These are phyloP conservation scores for Alternaria arbusti DNA, from an alignment of 2,329 filamentous ascomycete genomes.

Conservation along the genomic window DNA sequence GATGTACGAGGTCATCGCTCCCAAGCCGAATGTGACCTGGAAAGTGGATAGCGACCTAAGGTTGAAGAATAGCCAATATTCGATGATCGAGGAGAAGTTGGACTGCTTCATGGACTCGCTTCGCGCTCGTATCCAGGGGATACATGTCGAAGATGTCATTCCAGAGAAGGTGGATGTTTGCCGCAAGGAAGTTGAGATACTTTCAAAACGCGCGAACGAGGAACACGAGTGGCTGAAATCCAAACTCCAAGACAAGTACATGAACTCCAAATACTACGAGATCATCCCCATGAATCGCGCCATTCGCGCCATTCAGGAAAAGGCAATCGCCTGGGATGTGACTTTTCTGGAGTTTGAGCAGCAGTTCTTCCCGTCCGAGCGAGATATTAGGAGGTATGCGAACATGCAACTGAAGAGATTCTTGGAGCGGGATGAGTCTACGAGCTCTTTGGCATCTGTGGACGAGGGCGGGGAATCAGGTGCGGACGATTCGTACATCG, in stretches of 20 bases:
- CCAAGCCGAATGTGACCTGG: slow-evolving; percentile 89
- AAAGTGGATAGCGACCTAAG: slow-evolving; percentile 94
- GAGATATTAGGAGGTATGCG: slow-evolving; percentile 90
- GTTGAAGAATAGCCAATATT: slow-evolving; percentile 91
- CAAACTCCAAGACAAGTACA: slow-evolving; percentile 87
- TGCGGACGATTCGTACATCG: slow-evolving; percentile 35
- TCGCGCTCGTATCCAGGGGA: slow-evolving; percentile 80
- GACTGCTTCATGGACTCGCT: slow-evolving; percentile 88
- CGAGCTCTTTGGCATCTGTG: slow-evolving; percentile 72
- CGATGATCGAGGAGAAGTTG: slow-evolving; percentile 80
- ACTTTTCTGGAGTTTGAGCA: slow-evolving; percentile 89
- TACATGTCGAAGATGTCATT: slow-evolving; percentile 88
- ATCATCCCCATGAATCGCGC: slow-evolving; percentile 91
- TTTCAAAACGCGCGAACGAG: slow-evolving; percentile 81
- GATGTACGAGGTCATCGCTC: slow-evolving; percentile 92
- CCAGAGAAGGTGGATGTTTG: slow-evolving; percentile 86
- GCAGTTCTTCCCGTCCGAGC: slow-evolving; percentile 92
- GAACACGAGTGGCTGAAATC: slow-evolving; percentile 77
- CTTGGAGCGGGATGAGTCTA: slow-evolving; percentile 81
- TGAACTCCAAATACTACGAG: slow-evolving; percentile 94
- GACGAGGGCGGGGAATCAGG: slow-evolving; percentile 67
- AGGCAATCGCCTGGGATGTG: slow-evolving; percentile 90
- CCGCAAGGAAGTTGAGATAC: slow-evolving; percentile 77
- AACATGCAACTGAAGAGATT: slow-evolving; percentile 95
- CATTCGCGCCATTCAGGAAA: slow-evolving; percentile 88